Evolutionary conservation across 495 filamentous ascomycete species (phyloP).

Genomic region (Letharia lupina): DNA sequence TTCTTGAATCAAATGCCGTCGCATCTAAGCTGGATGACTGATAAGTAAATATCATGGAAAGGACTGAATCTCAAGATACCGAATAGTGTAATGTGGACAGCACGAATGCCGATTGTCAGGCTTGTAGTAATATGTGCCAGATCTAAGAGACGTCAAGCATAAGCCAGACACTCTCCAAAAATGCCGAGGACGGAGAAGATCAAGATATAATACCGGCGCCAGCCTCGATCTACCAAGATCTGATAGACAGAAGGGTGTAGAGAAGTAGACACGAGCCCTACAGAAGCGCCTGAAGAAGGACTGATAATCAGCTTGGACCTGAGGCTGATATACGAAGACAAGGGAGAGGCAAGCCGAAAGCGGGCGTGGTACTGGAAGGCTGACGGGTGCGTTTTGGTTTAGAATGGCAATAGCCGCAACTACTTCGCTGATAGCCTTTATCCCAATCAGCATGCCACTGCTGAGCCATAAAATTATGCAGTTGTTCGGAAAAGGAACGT

Average conservation of each 20-base stretch:
- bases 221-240: constrained; percentile 73
- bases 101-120: constrained; percentile 76
- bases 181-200: neutral
- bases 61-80: constrained; percentile 37
- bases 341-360: constrained; percentile 6
- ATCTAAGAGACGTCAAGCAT: constrained; percentile 39
- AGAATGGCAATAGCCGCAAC: constrained; percentile 46
- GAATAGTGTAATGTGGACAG: constrained; percentile 92
- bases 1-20: constrained; percentile 56
- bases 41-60: constrained; percentile 13
- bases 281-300: constrained; percentile 60
- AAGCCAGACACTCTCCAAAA: constrained; percentile 12
- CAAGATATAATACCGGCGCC: constrained; percentile 59
- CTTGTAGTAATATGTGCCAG: constrained; percentile 81
- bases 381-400: constrained; percentile 17
- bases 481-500: neutral
- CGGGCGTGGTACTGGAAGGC: constrained; percentile 18
- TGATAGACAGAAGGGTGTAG: constrained; percentile 72
- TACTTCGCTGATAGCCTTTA: constrained; percentile 32
- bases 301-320: constrained; percentile 24
- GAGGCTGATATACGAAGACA: constrained; percentile 26
- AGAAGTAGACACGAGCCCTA: constrained; percentile 63
- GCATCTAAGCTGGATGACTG: constrained; percentile 53
- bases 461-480: constrained; percentile 19
- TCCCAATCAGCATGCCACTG: constrained; percentile 21